Evolutionary conservation across 768 basidiomycete species (phyloP).

Genomic region (Hericium rajendrae): DNA sequence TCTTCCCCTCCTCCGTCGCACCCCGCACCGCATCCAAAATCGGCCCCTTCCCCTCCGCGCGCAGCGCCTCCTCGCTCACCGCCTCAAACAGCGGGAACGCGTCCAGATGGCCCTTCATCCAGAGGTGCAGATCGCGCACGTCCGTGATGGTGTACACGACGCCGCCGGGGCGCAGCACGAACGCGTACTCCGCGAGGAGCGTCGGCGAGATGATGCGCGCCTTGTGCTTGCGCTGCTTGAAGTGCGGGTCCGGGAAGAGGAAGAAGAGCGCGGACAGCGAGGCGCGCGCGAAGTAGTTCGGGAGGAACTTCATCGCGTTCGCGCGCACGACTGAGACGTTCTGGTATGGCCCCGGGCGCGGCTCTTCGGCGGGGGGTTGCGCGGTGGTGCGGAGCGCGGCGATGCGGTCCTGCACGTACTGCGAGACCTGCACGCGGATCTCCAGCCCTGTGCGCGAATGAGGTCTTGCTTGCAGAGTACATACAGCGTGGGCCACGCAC

Average conservation of each 20-base stretch:
- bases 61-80: slow-evolving; percentile 65
- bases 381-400: slow-evolving; percentile 74
- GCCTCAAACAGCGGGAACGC: slow-evolving; percentile 81
- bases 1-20: slow-evolving; percentile 93
- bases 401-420: slow-evolving; percentile 93
- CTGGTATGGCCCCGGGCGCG: slow-evolving; percentile 43
- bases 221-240: slow-evolving; percentile 97
- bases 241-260: slow-evolving; percentile 98
- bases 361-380: slow-evolving; percentile 13
- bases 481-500: slow-evolving; percentile 33
- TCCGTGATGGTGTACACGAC: slow-evolving; percentile 98
- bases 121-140: slow-evolving; percentile 85
- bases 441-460: slow-evolving; percentile 64
- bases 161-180: slow-evolving; percentile 85
- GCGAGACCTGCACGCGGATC: slow-evolving; percentile 92
- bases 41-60: slow-evolving; percentile 63
- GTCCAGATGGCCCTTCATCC: slow-evolving; percentile 90
- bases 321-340: slow-evolving; percentile 92
- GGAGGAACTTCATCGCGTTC: slow-evolving; percentile 97
- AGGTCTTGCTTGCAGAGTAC: too few relatives aligned
- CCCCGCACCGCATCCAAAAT: slow-evolving; percentile 76
- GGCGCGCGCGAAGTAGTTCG: slow-evolving; percentile 88
- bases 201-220: slow-evolving; percentile 97
- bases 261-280: slow-evolving; percentile 93
- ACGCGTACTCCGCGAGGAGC: slow-evolving; percentile 96